phyloP scores from a whole-genome alignment of 2,329 filamentous ascomycete genomes.

The Teratosphaeria destructans region DNA sequence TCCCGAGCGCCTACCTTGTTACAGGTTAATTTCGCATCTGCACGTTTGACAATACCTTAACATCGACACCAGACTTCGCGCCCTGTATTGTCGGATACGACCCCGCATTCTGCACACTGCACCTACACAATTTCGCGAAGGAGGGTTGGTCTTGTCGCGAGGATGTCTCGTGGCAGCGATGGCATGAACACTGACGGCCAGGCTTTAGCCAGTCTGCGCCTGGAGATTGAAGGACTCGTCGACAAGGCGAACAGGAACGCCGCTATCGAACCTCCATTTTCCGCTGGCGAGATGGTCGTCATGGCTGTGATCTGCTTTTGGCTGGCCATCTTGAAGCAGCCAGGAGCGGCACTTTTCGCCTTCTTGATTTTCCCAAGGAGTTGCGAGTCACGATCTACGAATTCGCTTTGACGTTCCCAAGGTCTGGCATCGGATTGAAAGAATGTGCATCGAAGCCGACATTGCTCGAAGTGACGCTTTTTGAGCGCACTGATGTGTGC shows the following conservation, averaged over 20 bases:
- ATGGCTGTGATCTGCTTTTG: conserved; percentile 6
- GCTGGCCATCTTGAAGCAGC: not conserved
- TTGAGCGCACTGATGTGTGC: not conserved
- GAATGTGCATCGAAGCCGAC: not conserved
- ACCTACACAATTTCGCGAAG: not conserved
- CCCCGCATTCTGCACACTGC: no score
- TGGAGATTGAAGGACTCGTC: conserved; percentile 1
- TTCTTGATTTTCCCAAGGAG: conserved; percentile 1
- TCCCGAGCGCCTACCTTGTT: not conserved
- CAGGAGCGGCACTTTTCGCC: not conserved
- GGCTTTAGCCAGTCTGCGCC: not conserved
- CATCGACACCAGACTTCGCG: not conserved
- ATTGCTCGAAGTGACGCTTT: not conserved
- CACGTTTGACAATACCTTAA: not conserved
- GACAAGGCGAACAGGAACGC: not conserved
- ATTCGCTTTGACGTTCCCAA: conserved; percentile 1
- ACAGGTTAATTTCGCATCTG: not conserved
- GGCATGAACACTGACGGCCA: not conserved
- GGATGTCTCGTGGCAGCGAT: not conserved
- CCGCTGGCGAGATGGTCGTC: not conserved
- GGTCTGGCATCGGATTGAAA: not conserved
- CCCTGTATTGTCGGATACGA: no score
- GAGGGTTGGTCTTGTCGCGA: not conserved
- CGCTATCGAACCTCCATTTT: not conserved
- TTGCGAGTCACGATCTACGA: conserved; percentile 3